These are phyloP conservation scores for Bertia moriformis DNA, from an alignment of 2,329 filamentous ascomycete species.

Conservation along the genomic window DNA sequence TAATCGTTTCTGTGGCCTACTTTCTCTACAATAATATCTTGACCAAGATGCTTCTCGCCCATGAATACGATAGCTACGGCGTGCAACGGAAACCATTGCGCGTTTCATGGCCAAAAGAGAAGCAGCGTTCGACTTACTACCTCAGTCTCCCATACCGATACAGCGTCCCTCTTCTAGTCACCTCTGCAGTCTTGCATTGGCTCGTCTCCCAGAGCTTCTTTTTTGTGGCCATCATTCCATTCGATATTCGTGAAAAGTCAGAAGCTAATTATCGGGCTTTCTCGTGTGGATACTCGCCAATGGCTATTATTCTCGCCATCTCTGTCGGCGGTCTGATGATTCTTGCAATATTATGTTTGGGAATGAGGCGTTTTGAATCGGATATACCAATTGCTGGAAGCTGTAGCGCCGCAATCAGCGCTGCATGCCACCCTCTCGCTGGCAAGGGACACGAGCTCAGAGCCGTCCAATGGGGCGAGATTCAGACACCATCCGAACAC, in stretches of 20 bases:
- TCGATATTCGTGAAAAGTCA: neutral
- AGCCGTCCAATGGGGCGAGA: neutral
- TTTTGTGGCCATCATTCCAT: neutral
- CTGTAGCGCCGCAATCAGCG: neutral
- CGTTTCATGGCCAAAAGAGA: neutral
- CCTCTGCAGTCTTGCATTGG: neutral
- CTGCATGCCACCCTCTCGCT: neutral
- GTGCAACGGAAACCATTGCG: neutral
- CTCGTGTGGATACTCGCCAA: neutral
- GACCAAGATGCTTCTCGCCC: neutral
- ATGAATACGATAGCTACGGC: neutral
- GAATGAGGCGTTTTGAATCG: neutral
- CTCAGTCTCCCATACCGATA: neutral
- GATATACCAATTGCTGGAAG: neutral
- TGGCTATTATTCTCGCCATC: neutral
- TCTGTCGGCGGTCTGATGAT: neutral
- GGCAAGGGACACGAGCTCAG: neutral
- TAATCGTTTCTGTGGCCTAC: neutral
- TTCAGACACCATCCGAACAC: no score
- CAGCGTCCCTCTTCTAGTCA: neutral
- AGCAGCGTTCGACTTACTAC: neutral
- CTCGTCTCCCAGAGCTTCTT: neutral
- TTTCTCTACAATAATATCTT: neutral
- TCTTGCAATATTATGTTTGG: neutral
- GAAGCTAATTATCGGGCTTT: neutral